A percentile compares a stretch with the other conserved stretches of the same genome.
phyloP scores from a whole-genome alignment of 2,329 filamentous ascomycete species.

The Colletotrichum sp. region DNA sequence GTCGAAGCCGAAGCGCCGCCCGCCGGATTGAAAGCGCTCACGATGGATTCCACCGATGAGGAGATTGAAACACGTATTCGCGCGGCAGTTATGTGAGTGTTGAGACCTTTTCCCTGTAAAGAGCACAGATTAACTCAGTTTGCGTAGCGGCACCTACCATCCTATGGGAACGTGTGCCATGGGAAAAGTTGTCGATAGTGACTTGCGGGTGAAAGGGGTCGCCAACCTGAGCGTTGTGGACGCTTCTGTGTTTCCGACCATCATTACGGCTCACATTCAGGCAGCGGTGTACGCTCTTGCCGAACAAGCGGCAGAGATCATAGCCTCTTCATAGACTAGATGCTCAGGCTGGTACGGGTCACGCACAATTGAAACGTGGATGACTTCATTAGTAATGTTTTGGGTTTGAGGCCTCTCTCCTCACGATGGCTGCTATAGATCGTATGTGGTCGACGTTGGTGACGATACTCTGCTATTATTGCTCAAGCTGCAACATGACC shows the following conservation, averaged over 20 bases:
- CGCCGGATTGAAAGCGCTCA: background rate
- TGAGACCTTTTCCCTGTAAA: background rate
- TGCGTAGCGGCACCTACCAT: background rate
- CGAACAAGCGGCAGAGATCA: background rate
- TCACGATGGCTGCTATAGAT: background rate
- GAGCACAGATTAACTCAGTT: background rate
- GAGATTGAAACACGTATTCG: background rate
- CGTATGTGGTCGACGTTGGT: background rate
- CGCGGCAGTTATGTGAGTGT: background rate
- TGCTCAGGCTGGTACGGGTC: background rate
- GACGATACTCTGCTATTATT: background rate
- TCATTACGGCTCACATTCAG: background rate
- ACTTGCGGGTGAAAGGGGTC: slow-evolving; percentile 40
- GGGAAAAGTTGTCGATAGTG: slow-evolving; percentile 32
- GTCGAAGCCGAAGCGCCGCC: background rate
- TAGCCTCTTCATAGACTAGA: background rate
- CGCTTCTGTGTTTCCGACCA: slow-evolving; percentile 38
- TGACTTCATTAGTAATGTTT: background rate
- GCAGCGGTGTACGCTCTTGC: background rate
- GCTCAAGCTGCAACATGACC: background rate
- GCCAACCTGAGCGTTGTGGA: slow-evolving; percentile 40
- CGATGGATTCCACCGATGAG: background rate
- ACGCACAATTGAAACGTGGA: background rate
- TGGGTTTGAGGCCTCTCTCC: background rate
- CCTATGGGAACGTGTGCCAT: background rate